phyloP scores from a whole-genome alignment of 768 basidiomycete genomes.

The Leccinum rimulosum region DNA sequence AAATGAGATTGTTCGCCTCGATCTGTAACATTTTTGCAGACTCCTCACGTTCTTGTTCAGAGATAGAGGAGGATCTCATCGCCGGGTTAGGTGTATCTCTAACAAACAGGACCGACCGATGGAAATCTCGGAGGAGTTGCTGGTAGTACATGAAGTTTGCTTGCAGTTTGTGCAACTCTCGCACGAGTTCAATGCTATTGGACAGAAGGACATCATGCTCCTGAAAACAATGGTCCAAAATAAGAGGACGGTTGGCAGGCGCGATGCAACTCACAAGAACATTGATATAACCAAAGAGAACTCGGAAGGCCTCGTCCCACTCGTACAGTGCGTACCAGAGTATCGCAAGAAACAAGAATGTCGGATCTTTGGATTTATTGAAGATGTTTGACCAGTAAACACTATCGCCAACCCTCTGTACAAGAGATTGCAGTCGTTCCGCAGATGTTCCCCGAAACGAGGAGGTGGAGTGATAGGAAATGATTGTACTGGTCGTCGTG shows the following conservation, averaged over 20 bases:
- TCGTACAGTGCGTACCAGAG: slow-evolving; percentile 61
- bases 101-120: slow-evolving; percentile 50
- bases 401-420: slow-evolving; percentile 27
- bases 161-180: slow-evolving; percentile 53
- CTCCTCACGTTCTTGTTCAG: slow-evolving; percentile 18
- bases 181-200: slow-evolving; percentile 45
- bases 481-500: slow-evolving; percentile 33
- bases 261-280: slow-evolving; percentile 35
- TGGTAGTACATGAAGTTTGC: slow-evolving; percentile 55
- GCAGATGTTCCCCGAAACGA: slow-evolving; percentile 24
- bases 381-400: slow-evolving; percentile 37
- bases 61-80: slow-evolving; percentile 29
- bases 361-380: slow-evolving; percentile 28
- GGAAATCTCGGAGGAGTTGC: slow-evolving; percentile 52
- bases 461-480: slow-evolving; percentile 30
- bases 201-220: slow-evolving; percentile 43
- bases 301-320: slow-evolving; percentile 59
- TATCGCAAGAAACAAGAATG: slow-evolving; percentile 36
- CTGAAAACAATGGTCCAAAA: slow-evolving; percentile 26
- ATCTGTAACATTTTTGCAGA: slow-evolving; percentile 30
- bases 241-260: neutral
- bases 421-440: slow-evolving; percentile 25
- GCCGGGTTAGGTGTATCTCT: slow-evolving; percentile 49
- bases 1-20: slow-evolving; percentile 47
- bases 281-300: slow-evolving; percentile 48